Base-by-base conservation (phyloP, 2,329 filamentous ascomycete genomes). In the Colletotrichum tabaci region DNA sequence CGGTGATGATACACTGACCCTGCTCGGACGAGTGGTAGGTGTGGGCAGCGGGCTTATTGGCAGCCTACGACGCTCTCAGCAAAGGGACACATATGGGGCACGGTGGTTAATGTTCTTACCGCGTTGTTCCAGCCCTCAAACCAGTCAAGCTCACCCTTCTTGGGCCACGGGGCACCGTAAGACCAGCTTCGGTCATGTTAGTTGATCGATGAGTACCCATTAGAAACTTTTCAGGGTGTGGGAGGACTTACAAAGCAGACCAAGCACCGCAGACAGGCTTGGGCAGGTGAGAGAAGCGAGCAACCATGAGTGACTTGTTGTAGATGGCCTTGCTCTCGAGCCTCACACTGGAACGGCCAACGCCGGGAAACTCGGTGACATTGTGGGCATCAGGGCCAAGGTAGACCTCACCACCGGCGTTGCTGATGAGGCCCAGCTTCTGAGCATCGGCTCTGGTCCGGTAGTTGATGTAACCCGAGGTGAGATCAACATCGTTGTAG, bases 251-350 rank as follows among this genome's bases (percentile, higher is more conserved):
- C 86, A 92, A 87, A 83, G 92, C 91, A 2, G 93, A 92, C 93
- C 93, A 95, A 13, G 88, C 85, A 62, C 93, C 92, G 76, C 93
- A 94, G 56, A 86, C 83, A 16, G 87, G 85, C 66, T 84, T 85
- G 42, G 93, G 92, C 83, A 95, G 90, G 76, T 94, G 92, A 18
- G 83, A 85, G 75, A 94, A 88, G 77, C 94, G 90, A 55, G 92
- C 85, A 55, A 95, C 89, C 76, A 95, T 87, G 42, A 94, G 87
- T 40, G 91, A 92, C 68, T 90, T 85, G 74, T 86, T 89, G 82
- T 92, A 95, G 6, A 81, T 79, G 56, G 86, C 85, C 70, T 87
- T 90, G 78, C 91, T 93, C 73, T 90, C 88, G 16, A 95, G 79
- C 50, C 92, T 87, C 44, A 95, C 89, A 75, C 90, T 93, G 71